A percentile compares a stretch with the other conserved stretches of the same genome.
Conservation (phyloP, 2,329 filamentous ascomycete genomes). For the Sporothrix euskadiensis region DNA sequence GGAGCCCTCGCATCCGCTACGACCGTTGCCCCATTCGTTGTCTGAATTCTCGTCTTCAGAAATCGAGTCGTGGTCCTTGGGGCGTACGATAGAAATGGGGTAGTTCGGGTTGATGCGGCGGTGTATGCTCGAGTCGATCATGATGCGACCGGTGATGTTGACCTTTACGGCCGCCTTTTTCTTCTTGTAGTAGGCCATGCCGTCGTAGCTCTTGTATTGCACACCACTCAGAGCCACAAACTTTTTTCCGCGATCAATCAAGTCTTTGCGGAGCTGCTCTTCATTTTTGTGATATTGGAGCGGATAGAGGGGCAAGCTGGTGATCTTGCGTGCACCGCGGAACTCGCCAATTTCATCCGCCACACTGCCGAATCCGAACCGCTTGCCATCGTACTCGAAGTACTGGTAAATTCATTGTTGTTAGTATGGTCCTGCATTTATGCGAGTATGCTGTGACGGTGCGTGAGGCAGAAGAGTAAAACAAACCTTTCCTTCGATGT, state of each 20-base stretch:
- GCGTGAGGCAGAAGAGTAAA: neutral
- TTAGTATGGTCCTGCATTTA: neutral
- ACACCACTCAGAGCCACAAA: constrained; percentile 80
- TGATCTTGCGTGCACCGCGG: constrained; percentile 80
- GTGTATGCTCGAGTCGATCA: constrained; percentile 83
- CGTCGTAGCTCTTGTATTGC: constrained; percentile 79
- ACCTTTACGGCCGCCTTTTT: constrained; percentile 74
- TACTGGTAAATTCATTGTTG: constrained; percentile 50
- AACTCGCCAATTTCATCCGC: constrained; percentile 71
- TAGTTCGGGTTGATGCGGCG: constrained; percentile 86
- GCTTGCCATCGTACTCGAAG: constrained; percentile 85
- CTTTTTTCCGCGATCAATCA: constrained; percentile 80
- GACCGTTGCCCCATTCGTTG: constrained; percentile 39
- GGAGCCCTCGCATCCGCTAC: constrained; percentile 38
- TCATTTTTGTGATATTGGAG: constrained; percentile 77
- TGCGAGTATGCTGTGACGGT: neutral
- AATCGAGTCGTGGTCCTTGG: constrained; percentile 66
- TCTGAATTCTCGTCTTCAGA: constrained; percentile 53
- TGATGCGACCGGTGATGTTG: constrained; percentile 82
- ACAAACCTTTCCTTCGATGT: constrained; percentile 64
- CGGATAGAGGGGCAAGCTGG: constrained; percentile 73
- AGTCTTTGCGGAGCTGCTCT: constrained; percentile 60
- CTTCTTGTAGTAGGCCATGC: constrained; percentile 82
- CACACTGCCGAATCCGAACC: constrained; percentile 74
- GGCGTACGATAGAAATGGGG: constrained; percentile 69